Evolutionary conservation across 495 filamentous ascomycete genomes (phyloP).

Genomic region (Talaromyces wortmannii): DNA sequence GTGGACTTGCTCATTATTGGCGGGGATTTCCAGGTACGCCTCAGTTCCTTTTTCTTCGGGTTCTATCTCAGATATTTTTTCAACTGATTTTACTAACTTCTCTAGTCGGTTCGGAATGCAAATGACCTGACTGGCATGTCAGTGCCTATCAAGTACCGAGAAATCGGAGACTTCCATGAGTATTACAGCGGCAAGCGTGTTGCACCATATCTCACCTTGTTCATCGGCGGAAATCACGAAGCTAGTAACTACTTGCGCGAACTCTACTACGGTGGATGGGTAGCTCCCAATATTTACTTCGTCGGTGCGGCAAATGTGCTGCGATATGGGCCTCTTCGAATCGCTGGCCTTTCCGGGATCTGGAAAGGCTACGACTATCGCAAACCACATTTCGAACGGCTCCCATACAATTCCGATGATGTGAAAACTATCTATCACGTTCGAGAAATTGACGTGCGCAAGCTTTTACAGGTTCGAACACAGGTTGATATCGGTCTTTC

Average conservation of each 20-base stretch:
- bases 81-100: conserved; percentile 9
- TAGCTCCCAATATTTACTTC: conserved; percentile 94
- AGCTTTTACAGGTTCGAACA: conserved; percentile 74
- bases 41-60: too few species aligned
- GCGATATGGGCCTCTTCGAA: conserved; percentile 72
- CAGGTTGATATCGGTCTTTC: conserved; percentile 87
- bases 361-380: conserved; percentile 83
- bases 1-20: conserved; percentile 84
- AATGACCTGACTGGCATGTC: conserved; percentile 82
- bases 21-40: conserved; percentile 76
- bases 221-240: conserved; percentile 93
- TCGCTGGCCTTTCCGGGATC: conserved; percentile 88
- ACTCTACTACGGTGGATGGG: conserved; percentile 95
- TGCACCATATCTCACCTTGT: conserved; percentile 85
- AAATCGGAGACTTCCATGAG: conserved; percentile 82
- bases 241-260: conserved; percentile 81
- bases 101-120: conserved; percentile 75
- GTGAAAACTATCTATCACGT: conserved; percentile 78
- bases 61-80: too few species aligned
- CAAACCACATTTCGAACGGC: conserved; percentile 74
- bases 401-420: conserved; percentile 73
- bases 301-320: conserved; percentile 86
- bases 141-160: conserved; percentile 74
- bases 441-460: conserved; percentile 83
- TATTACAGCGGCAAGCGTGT: conserved; percentile 76